Evolutionary conservation across 371 early-diverging fungal genomes (phyloP), one percentile per base, ranked within the genome.

Genomic region (Lichtheimia ramosa): DNA sequence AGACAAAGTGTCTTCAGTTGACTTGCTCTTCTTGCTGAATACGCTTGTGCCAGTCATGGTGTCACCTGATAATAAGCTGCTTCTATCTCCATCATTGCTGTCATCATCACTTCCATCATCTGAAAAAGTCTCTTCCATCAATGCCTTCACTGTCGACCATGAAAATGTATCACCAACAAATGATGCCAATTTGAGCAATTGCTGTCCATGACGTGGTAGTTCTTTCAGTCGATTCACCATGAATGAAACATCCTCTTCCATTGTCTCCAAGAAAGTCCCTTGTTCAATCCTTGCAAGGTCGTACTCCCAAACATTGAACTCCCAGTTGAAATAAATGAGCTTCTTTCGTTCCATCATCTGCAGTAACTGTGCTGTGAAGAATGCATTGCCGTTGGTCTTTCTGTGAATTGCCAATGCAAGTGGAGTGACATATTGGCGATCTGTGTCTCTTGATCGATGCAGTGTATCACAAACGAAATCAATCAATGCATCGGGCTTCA

Each of bases 241-340:
- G 20, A 75, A 79, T 8, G 53, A 54, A 8, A 74, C 69, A 55
- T 79, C 76, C 16, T 71, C 23, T 6, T 75, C 71, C 7, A 41
- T 28, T n/a, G 61, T 34, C 34, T 62, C 52, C 8, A 71, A 59
- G n/a, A 56, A 58, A 12, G 25, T 58, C 2, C 48, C 54, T 14
- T 61, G 46, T 23, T 75, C 65, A n/a, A 79, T 70, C 24, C 69
- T 74, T 13, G 51, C 21, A 10, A 75, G 21, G 24, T 74, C 71
- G 54, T 70, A 79, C 14, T 71, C 72, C 79, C 79, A 79, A 56
- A 70, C 59, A 28, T 79, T 79, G 20, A 69, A 64, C 20, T 73
- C 71, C 79, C 79, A 79, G 50, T 79, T 66, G 57, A 75, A 79
- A 51, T 71, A 79, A 14, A 79, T 75, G 3, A 74, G 50, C 34